Evolutionary conservation across 202 grass and related monocot species (phyloP).

Genomic region (Setaria viridis): DNA sequence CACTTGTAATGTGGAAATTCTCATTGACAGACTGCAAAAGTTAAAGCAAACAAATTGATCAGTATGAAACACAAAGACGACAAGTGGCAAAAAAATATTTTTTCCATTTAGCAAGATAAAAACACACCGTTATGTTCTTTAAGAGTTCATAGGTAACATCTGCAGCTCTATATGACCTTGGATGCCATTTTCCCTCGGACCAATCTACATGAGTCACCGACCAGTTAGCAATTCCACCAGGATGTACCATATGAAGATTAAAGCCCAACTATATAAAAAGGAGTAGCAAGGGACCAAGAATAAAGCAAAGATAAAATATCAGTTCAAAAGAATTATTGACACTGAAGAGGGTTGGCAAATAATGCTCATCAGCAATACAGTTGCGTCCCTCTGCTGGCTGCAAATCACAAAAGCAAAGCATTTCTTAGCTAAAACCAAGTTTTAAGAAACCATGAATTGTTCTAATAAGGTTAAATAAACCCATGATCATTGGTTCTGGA

Average conservation of each 20-base stretch:
- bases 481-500: neutral
- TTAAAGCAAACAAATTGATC: slow-evolving; percentile 23
- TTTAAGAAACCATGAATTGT: slow-evolving; percentile 6
- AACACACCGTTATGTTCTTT: slow-evolving; percentile 88
- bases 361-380: slow-evolving; percentile 99
- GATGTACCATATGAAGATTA: slow-evolving; percentile 80
- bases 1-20: slow-evolving; percentile 80
- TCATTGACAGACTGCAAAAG: slow-evolving; percentile 77
- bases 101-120: slow-evolving; percentile 32
- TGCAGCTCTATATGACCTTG: slow-evolving; percentile 84
- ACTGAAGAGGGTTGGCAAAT: slow-evolving; percentile 91
- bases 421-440: slow-evolving; percentile 23
- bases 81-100: slow-evolving; percentile 1
- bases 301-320: slow-evolving; percentile 34
- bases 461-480: slow-evolving; percentile 13
- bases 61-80: slow-evolving; percentile 26
- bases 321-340: slow-evolving; percentile 61
- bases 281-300: neutral
- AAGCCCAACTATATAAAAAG: slow-evolving; percentile 35
- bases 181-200: slow-evolving; percentile 99
- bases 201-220: slow-evolving; percentile 98
- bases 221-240: slow-evolving; percentile 93
- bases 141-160: slow-evolving; percentile 84
- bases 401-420: slow-evolving; percentile 51
- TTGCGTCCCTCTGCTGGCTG: slow-evolving; percentile 96